Evolutionary conservation across 228 moss, liverwort and hornwort species (phyloP), one percentile per base, ranked within the genome.

Genomic region (Sphagnum fallax): DNA sequence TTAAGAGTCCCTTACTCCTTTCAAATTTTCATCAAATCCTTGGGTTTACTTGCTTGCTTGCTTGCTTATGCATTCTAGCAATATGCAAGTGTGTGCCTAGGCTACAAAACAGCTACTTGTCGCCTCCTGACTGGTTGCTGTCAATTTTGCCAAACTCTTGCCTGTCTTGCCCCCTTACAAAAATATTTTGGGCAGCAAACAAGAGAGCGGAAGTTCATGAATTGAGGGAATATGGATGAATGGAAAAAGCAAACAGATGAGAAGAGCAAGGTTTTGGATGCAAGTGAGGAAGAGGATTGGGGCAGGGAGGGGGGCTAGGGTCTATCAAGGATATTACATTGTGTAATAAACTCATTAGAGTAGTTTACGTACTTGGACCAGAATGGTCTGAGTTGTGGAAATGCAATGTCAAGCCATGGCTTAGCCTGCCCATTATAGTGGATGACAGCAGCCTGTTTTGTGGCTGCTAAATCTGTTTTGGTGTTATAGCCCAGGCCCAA

Each of bases 291-390:
- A 32, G 32, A 32, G 32, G 32, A 32, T 32, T 32, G 32, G 32
- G 2, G 32, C 0, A 2, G 32, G 2, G 2, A 32, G 32, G 32
- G 32, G 32, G 32, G 32, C 66, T 87, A 87, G 6, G 80, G 70
- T 80, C 87, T 87, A 48, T 87, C 87, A 81, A 98, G 85, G 87
- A 98, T 98, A 72, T 94, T 98, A 90, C 98, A 98, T 80, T 98
- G 94, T 84, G 90, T 92, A 71, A 98, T 86, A 77, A 98, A 94
- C 83, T 98, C 98, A 73, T 98, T 88, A 71, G 98, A 90, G 66
- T 98, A 98, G 77, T 98, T 90, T 75, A 98, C 90, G 72, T 98
- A 94, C 84, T 98, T 94, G 67, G 91, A 66, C 98, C 98, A 98
- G 81, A 84, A 98, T 6, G 85, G 92, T 82, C 92, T 90, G 60